Evolutionary conservation across 75 land plant genomes (phyloP), one percentile per base, ranked within the genome.

Genomic region (Picea glauca): DNA sequence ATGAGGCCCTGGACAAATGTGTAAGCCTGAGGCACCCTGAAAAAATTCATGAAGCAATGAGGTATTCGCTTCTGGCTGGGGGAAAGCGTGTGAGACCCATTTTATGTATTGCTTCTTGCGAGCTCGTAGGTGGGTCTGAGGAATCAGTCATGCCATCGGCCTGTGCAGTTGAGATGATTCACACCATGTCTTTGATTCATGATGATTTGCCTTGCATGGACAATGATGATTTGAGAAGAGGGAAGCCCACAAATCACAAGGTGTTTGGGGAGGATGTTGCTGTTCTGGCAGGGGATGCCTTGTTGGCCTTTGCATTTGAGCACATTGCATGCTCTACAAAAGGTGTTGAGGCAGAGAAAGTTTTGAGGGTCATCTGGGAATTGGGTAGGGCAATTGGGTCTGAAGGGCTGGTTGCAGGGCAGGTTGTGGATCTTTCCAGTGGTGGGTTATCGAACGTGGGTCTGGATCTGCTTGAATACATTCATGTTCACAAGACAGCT

Each of bases 151-250:
- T 91, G 85, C 80, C 86, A 9, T 82, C 93, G 13, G 93, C 93
- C 9, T 68, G 90, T 54, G 93, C 91, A 54, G 56, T 93, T 59
- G 93, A 91, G 76, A 83, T 91, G 90, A 78, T 89, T 32, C 87
- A 87, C 76, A 88, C 93, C 58, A 90, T 87, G 76, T 32, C 85
- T 8, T 78, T 70, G 35, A 82, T 84, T 23, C 95, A 91, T 60
- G 91, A 89, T 61, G 81, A 85, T 80, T 85, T 91, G 32, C 95
- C 93, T 3, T 91, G 93, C 72, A 87, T 91, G 87, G 93, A 91
- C 80, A 81, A 91, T 79, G 93, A 87, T 67, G 92, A 82, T 76
- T 74, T 89, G 58, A 86, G 93, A 32, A 57, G 78, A 62, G 93
- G 93, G 35, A 64, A 66, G 72, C 78, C 84, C 72, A 77, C 75